Percentiles rank a stretch among this genome's conserved stretches.
phyloP scores from a whole-genome alignment of 2,329 filamentous ascomycete species.

The Diaporthe helianthi region DNA sequence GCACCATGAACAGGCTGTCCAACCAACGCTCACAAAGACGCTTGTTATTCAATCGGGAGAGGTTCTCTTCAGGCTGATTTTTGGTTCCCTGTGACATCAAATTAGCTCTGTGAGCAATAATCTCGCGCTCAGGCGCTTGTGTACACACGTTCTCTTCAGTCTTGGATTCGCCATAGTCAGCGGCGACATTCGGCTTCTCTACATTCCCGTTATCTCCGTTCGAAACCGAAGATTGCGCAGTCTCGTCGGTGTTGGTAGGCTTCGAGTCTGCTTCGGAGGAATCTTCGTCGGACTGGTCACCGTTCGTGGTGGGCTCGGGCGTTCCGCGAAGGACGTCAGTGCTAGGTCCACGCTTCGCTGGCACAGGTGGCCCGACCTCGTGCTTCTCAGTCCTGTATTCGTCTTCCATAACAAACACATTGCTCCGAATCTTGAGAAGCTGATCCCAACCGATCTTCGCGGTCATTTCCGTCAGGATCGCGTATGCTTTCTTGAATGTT shows the following conservation, averaged over 20 bases:
- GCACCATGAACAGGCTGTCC: conserved; percentile 98
- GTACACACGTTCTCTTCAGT: conserved; percentile 73
- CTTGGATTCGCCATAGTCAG: conserved; percentile 79
- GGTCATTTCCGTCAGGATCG: conserved; percentile 92
- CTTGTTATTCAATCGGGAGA: conserved; percentile 96
- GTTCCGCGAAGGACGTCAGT: conserved; percentile 78
- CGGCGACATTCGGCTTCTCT: conserved; percentile 81
- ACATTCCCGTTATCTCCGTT: conserved; percentile 54
- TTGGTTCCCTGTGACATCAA: conserved; percentile 56
- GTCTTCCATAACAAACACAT: conserved; percentile 99
- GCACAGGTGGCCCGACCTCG: conserved; percentile 55
- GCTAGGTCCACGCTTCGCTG: conserved; percentile 74
- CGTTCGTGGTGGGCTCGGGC: conserved; percentile 64
- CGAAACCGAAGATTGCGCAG: conserved; percentile 42
- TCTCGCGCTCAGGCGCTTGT: conserved; percentile 15
- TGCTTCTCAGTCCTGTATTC: conserved; percentile 93
- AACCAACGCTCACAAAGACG: conserved; percentile 97
- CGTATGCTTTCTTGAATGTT: conserved; percentile 94
- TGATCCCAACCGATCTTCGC: conserved; percentile 98
- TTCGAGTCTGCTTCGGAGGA: conserved; percentile 37
- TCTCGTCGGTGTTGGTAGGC: conserved; percentile 38
- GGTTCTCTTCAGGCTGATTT: conserved; percentile 67
- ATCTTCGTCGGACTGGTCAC: conserved; percentile 46
- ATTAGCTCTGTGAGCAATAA: conserved; percentile 41
- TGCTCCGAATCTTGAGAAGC: conserved; percentile 89